Conservation (phyloP, 768 basidiomycete genomes). For the Symmetrospora coprosmae region DNA sequence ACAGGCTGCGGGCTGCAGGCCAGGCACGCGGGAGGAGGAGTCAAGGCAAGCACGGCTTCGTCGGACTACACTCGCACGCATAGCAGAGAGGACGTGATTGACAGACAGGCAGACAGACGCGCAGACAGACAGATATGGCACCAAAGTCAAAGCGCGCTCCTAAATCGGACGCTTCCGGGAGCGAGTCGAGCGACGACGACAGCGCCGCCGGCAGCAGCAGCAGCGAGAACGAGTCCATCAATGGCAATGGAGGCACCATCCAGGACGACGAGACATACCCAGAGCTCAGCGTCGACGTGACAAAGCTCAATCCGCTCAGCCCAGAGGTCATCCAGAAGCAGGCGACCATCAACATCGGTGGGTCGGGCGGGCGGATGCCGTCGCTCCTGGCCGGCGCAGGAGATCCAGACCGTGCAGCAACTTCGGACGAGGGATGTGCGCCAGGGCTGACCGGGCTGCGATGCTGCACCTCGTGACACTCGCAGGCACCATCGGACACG, state of each 20-base stretch:
- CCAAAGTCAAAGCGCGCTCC: conserved; percentile 15
- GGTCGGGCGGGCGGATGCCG: conserved; percentile 14
- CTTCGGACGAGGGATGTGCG: neutral
- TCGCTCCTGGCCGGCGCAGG: neutral
- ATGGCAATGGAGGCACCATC: neutral
- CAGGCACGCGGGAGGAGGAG: too few species aligned
- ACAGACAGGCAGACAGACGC: too few species aligned
- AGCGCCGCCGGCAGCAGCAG: neutral
- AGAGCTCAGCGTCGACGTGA: conserved; percentile 58
- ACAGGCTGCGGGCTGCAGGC: too few species aligned
- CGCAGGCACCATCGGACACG: conserved; percentile 91
- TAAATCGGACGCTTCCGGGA: neutral
- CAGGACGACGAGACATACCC: conserved; percentile 7
- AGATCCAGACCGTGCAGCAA: conserved; percentile 4
- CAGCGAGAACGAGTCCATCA: neutral
- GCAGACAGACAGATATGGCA: neutral
- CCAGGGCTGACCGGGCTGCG: neutral
- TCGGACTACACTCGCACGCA: too few species aligned
- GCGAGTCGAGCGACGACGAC: conserved; percentile 18
- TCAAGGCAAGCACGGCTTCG: too few species aligned
- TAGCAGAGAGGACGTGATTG: too few species aligned
- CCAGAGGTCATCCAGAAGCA: conserved; percentile 49
- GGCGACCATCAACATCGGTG: conserved; percentile 91
- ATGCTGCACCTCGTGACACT: neutral
- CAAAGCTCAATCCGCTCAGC: conserved; percentile 71